Conservation (phyloP, 257 asterid genomes). For the Ligustrum vulgare region DNA sequence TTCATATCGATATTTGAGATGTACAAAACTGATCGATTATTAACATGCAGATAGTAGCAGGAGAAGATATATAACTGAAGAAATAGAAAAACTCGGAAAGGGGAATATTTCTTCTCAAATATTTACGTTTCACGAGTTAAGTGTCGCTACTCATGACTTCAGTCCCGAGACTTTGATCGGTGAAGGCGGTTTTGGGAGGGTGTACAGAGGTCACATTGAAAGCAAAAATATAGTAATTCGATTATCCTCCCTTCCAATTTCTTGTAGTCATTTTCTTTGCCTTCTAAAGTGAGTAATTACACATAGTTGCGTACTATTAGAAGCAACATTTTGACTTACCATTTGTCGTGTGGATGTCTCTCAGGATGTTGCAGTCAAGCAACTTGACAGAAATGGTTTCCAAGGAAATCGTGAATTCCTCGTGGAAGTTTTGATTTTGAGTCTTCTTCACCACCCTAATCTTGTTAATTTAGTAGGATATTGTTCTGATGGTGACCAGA, state of each 20-base stretch:
- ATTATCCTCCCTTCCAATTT: neutral
- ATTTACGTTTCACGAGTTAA: constrained; percentile 42
- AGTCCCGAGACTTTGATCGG: constrained; percentile 35
- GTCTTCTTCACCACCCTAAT: constrained; percentile 71
- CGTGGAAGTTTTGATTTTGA: constrained; percentile 75
- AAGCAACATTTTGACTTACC: neutral
- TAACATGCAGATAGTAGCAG: constrained; percentile 56
- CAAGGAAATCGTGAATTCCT: constrained; percentile 79
- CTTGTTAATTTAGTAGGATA: constrained; percentile 74
- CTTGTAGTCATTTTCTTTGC: neutral
- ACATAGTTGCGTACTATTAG: neutral
- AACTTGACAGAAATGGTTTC: constrained; percentile 72
- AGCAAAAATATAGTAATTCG: constrained; percentile 38
- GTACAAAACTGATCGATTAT: constrained; percentile 12
- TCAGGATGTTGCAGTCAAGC: constrained; percentile 79
- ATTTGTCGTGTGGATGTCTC: neutral
- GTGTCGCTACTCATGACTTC: constrained; percentile 47
- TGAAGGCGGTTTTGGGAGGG: constrained; percentile 79
- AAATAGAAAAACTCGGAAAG: constrained; percentile 64
- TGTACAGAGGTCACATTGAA: constrained; percentile 50
- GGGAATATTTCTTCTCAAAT: constrained; percentile 49
- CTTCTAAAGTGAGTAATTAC: neutral
- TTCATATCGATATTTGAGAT: neutral
- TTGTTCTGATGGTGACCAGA: constrained; percentile 73
- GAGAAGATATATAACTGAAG: constrained; percentile 54